Base-by-base conservation (phyloP, 371 early-diverging fungal species). In the Vittaforma corneae region DNA sequence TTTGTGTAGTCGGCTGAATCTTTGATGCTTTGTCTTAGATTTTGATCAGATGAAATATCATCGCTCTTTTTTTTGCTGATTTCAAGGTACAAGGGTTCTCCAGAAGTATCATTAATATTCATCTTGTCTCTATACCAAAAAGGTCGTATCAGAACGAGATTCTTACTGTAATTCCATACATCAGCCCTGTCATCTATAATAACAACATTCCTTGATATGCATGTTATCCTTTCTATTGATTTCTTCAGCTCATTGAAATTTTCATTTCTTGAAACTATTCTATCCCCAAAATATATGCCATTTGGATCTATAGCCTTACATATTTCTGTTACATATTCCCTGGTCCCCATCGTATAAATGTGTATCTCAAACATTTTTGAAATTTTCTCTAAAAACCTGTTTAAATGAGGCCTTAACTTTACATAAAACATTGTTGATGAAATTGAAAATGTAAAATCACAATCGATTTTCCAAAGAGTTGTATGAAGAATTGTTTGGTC, bases 401-500 rank as follows among this genome's bases (percentile, higher is more conserved):
- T 75, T 11, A 93, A 81, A 6, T 85, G 83, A 0, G 93, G 92
- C 33, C 85, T 73, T 24, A 55, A 48, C 22, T 66, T 72, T 9
- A 75, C 69, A 56, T 51, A 68, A 42, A 57, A 79, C n/a, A 37
- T 61, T 26, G 40, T 14, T 6, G 40, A 20, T 28, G 57, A 47
- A n/a, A 65, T 38, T 11, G 54, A 30, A 55, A 70, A 70, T 1
- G 26, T 54, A 60, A 33, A 45, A 26, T 34, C 53, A 16, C 53
- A 46, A 6, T 62, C 53, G 3, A 20, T 24, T 0, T 30, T 44
- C 61, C 89, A 86, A 33, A 85, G 85, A 4, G 88, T 86, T 9
- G 95, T 93, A 63, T 97, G 97, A n/a, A 96, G 86, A 22, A 97
- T 82, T 0, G 98, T 97, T 77, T 92, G 94, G 77, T 97, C 98